Conservation (phyloP, 306 rosid species). For the Vigna hirtella region DNA sequence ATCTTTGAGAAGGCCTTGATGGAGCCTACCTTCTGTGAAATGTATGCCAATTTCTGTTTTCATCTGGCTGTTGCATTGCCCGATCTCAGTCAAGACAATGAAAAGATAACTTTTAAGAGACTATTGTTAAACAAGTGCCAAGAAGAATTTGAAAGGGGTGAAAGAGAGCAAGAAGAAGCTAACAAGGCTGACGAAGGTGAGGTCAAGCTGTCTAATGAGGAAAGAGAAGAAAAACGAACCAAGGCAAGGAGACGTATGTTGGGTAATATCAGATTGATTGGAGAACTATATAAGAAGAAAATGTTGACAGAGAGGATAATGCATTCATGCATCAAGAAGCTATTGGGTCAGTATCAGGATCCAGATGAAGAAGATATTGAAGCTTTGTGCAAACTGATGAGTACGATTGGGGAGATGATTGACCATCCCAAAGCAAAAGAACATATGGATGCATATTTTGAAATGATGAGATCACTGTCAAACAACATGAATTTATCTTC, state of each 20-base stretch:
- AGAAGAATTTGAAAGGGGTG: constrained; percentile 98
- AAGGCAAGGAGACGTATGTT: constrained; percentile 94
- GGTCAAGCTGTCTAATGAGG: constrained; percentile 66
- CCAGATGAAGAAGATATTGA: constrained; percentile 97
- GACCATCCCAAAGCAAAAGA: constrained; percentile 90
- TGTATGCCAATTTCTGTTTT: constrained; percentile 91
- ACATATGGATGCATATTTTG: constrained; percentile 85
- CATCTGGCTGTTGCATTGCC: constrained; percentile 80
- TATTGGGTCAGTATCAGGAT: constrained; percentile 77
- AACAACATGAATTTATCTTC: constrained; percentile 83
- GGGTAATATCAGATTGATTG: constrained; percentile 94
- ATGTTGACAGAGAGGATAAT: constrained; percentile 97
- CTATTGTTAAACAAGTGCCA: constrained; percentile 91
- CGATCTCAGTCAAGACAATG: constrained; percentile 79
- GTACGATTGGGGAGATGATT: constrained; percentile 96
- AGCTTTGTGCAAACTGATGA: constrained; percentile 93
- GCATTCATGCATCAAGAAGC: constrained; percentile 84
- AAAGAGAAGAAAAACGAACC: constrained; percentile 79
- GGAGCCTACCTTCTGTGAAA: constrained; percentile 99
- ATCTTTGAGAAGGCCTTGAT: constrained; percentile 93
- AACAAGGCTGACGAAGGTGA: constrained; percentile 88
- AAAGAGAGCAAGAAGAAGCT: constrained; percentile 92
- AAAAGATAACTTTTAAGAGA: constrained; percentile 89
- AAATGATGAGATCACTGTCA: constrained; percentile 64
- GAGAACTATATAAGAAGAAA: constrained; percentile 87